Conservation (phyloP, 2,329 filamentous ascomycete species). For the Colletotrichum musae region DNA sequence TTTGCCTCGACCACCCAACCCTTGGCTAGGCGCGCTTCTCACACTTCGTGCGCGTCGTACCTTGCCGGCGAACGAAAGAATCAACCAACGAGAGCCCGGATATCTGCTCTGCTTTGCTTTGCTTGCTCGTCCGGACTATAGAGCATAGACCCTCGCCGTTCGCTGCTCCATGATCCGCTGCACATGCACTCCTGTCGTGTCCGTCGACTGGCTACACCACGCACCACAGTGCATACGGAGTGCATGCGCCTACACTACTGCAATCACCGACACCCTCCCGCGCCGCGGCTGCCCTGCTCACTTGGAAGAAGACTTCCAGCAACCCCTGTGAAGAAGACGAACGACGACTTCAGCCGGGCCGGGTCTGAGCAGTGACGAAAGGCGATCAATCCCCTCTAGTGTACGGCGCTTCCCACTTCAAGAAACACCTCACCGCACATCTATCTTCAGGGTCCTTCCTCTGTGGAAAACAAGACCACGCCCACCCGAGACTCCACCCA, state of each 20-base stretch:
- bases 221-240: conserved; percentile 34
- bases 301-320: conserved; percentile 12
- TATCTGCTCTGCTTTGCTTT: conserved; percentile 29
- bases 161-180: conserved; percentile 47
- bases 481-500: conserved; percentile 32
- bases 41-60: conserved; percentile 37
- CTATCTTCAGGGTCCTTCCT: conserved; percentile 41
- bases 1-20: conserved; percentile 31
- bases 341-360: conserved; percentile 35
- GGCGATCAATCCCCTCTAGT: conserved; percentile 18
- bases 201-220: conserved; percentile 49
- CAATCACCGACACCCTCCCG: conserved; percentile 34
- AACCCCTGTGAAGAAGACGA: conserved; percentile 31
- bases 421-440: conserved; percentile 39
- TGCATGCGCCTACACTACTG: conserved; percentile 32
- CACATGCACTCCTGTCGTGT: conserved; percentile 55
- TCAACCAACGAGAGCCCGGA: conserved; percentile 29
- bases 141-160: conserved; percentile 23
- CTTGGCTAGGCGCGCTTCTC: conserved; percentile 30
- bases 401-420: conserved; percentile 33
- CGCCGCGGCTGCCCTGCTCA: conserved; percentile 18
- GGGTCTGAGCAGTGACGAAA: conserved; percentile 11
- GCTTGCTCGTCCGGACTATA: conserved; percentile 28
- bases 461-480: conserved; percentile 26
- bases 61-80: conserved; percentile 37